Evolutionary conservation across 345 rosid species (phyloP).

Genomic region (Triadica sebifera): DNA sequence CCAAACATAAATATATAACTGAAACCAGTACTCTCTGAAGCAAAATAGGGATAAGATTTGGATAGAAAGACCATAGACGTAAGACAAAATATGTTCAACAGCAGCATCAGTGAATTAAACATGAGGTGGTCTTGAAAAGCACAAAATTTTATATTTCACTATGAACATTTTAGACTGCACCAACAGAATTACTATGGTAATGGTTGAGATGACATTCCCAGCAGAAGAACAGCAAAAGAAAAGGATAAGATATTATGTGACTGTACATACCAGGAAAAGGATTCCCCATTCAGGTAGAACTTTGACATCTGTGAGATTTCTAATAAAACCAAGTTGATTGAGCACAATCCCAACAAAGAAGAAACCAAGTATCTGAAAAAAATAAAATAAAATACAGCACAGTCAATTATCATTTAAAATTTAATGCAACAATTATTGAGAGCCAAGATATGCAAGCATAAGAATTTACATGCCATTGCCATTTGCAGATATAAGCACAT

Average conservation of each 20-base stretch:
- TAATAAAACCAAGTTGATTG: constrained; percentile 83
- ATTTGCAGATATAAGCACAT: background rate
- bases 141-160: background rate
- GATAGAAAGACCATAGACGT: background rate
- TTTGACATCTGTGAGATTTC: constrained; percentile 91
- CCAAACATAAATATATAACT: constrained; percentile 6
- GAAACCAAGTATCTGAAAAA: constrained; percentile 91
- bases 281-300: constrained; percentile 97
- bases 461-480: background rate
- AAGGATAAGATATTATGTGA: background rate
- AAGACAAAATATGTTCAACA: background rate
- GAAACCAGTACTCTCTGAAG: background rate
- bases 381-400: too few species aligned
- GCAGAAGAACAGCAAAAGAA: constrained; percentile 11
- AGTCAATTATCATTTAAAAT: background rate
- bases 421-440: background rate
- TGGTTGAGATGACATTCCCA: background rate
- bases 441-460: background rate
- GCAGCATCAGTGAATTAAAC: background rate
- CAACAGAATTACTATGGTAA: background rate
- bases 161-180: background rate
- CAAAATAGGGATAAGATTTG: background rate
- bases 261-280: constrained; percentile 76
- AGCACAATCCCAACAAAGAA: constrained; percentile 93
- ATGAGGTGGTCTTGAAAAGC: background rate